Base-by-base conservation (phyloP, 352 stramenopile genomes). In the Elongisporangium prolatum region DNA sequence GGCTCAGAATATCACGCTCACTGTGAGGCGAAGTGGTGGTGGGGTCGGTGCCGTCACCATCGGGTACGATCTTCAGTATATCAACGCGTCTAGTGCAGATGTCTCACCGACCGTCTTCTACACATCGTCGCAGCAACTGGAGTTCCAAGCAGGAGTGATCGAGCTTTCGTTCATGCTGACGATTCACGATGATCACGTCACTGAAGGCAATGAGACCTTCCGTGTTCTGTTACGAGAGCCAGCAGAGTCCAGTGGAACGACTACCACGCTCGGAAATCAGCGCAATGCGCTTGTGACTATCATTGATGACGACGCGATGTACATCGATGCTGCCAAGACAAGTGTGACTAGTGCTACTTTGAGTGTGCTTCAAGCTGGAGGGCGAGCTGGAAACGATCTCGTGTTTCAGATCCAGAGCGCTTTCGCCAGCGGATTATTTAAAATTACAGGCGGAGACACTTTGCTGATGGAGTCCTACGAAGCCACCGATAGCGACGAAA, bases 151-250 rank as follows among this genome's bases (percentile, higher is more conserved):
- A 16, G 90, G 87, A 5, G 77, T 97, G 20, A 74, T 98, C 17
- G 74, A 86, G 21, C 75, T 96, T 38, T 84, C 83, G 25, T 97
- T 98, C 69, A 63, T 91, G 22, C 57, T 98, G 21, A 93, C 89
- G 18, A 96, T 98, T 57, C 89, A 98, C 61, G 91, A 98, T 57
- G 89, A 98, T 57, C 80, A 85, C 25, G 48, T 83, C 25, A 57
- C 82, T 2, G 83, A 96, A 24, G 65, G 50, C 6, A 65, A 94
- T 55, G 84, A 95, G 56, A 73, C 63, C 0, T 94, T 96, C 52
- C 71, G 80, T 13, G 64, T 96, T 20, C 38, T 69, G 22, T 64
- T 93, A 38, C 68, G 62, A 0, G 55, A 77, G 17, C 71, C 80
- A 13, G 28, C 28, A 14, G 61, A 48, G 20, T 57, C 57, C 24